Percentiles rank a stretch among this genome's conserved stretches.
These are phyloP conservation scores for Astragalus membranaceus DNA, from an alignment of 306 rosid species.

Conservation along the genomic window DNA sequence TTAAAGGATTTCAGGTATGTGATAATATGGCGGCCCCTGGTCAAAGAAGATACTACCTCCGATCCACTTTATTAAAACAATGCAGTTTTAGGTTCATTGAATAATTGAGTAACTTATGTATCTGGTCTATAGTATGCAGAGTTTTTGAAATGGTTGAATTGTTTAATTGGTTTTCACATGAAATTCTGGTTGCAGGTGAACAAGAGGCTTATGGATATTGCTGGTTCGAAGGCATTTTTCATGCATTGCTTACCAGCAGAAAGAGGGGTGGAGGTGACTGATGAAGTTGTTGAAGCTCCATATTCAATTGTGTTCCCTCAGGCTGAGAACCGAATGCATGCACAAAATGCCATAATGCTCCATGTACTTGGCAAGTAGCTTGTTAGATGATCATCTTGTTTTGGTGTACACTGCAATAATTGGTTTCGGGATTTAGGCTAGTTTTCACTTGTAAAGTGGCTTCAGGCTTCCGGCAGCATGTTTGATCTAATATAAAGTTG, in stretches of 20 bases:
- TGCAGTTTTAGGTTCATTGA: too few relatives aligned
- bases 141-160: background rate
- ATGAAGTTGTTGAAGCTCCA: conserved; percentile 83
- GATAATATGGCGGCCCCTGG: background rate
- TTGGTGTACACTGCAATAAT: background rate
- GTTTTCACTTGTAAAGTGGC: background rate
- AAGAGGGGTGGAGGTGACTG: conserved; percentile 94
- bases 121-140: background rate
- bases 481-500: background rate
- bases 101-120: too few relatives aligned
- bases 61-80: too few relatives aligned
- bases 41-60: too few relatives aligned
- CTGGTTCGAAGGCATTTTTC: conserved; percentile 77
- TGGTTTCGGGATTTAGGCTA: background rate
- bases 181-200: conserved; percentile 46
- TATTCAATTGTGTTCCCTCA: conserved; percentile 89
- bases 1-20: conserved; percentile 83
- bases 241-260: conserved; percentile 99
- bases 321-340: conserved; percentile 97
- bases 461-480: background rate
- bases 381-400: background rate
- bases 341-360: conserved; percentile 97
- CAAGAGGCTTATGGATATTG: conserved; percentile 66
- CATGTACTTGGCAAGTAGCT: conserved; percentile 61
- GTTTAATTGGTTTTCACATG: background rate